These are phyloP conservation scores for Fusarium clavum DNA, from an alignment of 2,329 filamentous ascomycete genomes.

Conservation along the genomic window DNA sequence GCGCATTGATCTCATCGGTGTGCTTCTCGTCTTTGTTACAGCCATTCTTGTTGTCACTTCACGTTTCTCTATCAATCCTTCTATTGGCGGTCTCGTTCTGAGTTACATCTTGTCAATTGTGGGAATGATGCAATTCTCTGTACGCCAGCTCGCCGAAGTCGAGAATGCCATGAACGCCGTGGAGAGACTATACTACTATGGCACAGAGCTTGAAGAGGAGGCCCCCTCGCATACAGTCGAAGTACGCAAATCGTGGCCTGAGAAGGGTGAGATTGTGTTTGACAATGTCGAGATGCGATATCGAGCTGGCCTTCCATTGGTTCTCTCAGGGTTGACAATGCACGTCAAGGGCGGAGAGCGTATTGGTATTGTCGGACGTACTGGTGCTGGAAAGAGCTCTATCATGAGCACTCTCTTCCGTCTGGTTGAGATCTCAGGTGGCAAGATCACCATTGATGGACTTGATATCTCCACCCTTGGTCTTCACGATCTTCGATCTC, in stretches of 20 bases:
- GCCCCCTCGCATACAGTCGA: conserved; percentile 82
- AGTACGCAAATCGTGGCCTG: conserved; percentile 82
- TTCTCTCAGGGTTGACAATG: conserved; percentile 77
- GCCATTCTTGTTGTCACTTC: conserved; percentile 93
- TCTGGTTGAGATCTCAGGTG: conserved; percentile 73
- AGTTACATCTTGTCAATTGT: conserved; percentile 95
- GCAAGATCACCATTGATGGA: conserved; percentile 73
- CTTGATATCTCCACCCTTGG: conserved; percentile 79
- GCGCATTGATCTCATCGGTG: conserved; percentile 86
- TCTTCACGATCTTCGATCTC: conserved; percentile 78
- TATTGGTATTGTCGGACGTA: conserved; percentile 84
- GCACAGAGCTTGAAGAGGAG: conserved; percentile 86
- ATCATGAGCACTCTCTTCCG: conserved; percentile 88
- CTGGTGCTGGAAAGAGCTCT: conserved; percentile 84
- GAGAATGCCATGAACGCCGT: conserved; percentile 99
- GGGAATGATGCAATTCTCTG: conserved; percentile 95
- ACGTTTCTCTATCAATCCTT: conserved; percentile 85
- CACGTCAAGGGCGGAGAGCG: conserved; percentile 80
- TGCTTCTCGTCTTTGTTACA: conserved; percentile 84
- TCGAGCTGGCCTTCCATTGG: conserved; percentile 76
- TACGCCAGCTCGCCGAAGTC: conserved; percentile 92
- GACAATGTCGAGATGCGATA: conserved; percentile 84
- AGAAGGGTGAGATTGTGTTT: conserved; percentile 84
- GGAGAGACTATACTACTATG: conserved; percentile 91
- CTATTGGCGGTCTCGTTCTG: conserved; percentile 86